Percentiles rank a stretch among this genome's conserved stretches.
These are phyloP conservation scores for Inga oerstediana DNA, from an alignment of 306 rosid genomes.

Conservation along the genomic window DNA sequence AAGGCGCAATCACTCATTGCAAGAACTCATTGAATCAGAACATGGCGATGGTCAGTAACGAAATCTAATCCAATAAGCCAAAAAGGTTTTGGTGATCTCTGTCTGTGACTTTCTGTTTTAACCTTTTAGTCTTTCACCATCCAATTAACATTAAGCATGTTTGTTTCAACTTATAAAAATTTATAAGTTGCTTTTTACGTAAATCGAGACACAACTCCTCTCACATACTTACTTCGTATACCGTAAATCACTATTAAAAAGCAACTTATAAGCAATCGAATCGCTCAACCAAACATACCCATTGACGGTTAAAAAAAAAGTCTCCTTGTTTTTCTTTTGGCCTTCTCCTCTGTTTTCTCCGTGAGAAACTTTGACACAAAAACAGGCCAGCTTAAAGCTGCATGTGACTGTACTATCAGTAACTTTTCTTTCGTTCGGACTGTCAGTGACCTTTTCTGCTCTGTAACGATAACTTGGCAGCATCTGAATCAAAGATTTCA, in stretches of 20 bases:
- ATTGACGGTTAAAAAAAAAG: neutral
- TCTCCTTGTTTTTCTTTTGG: neutral
- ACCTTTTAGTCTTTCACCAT: neutral
- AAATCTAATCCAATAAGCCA: slow-evolving; percentile 37
- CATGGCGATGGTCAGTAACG: slow-evolving; percentile 46
- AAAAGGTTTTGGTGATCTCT: neutral
- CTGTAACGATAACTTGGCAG: slow-evolving; percentile 28
- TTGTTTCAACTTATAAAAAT: no score
- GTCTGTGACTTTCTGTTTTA: neutral
- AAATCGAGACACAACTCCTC: no score
- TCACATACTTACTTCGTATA: no score
- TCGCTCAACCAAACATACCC: no score
- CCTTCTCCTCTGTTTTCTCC: neutral
- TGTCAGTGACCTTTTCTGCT: neutral
- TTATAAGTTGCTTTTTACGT: no score
- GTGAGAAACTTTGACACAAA: slow-evolving; percentile 4
- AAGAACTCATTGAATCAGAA: slow-evolving; percentile 61
- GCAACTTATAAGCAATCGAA: no score
- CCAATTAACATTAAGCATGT: slow-evolving; percentile 28
- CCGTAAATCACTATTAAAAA: no score
- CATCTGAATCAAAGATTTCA: slow-evolving; percentile 20
- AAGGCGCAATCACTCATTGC: slow-evolving; percentile 84
- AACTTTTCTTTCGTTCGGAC: neutral
- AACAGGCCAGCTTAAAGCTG: slow-evolving; percentile 27
- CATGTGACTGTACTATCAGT: slow-evolving; percentile 20